Evolutionary conservation across 352 stramenopile species (phyloP).

Genomic region (Blastocystis sp.): DNA sequence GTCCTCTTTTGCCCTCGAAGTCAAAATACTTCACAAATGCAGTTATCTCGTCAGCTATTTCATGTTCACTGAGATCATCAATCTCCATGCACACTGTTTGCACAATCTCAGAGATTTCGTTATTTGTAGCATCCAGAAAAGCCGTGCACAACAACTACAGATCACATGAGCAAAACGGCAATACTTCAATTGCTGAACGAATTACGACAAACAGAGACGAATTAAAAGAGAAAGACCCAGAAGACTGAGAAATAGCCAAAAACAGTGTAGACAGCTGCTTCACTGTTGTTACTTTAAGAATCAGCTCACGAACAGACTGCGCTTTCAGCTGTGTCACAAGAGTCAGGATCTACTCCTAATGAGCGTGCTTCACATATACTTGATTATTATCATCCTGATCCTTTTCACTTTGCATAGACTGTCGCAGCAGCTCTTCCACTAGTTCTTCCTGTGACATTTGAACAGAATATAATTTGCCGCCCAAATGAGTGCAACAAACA

Average conservation of each 20-base stretch:
- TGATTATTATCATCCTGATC: background rate
- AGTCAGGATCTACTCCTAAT: background rate
- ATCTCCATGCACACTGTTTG: conserved; percentile 34
- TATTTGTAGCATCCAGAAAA: background rate
- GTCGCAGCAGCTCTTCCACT: background rate
- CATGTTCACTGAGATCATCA: background rate
- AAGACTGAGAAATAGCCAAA: background rate
- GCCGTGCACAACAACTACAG: background rate
- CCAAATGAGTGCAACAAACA: background rate
- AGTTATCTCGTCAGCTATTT: background rate
- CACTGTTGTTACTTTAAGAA: background rate
- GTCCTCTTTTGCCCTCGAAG: conserved; percentile 8
- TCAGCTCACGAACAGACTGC: background rate
- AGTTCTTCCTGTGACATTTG: background rate
- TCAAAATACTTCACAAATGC: conserved; percentile 38
- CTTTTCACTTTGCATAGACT: background rate
- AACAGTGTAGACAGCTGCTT: conserved; percentile 26
- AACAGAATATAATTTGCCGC: background rate
- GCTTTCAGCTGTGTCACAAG: background rate
- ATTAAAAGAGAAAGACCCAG: background rate
- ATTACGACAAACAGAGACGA: conserved; percentile 15
- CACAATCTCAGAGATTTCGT: conserved; percentile 16
- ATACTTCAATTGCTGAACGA: background rate
- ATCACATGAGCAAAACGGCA: background rate
- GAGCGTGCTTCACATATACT: background rate